Evolutionary conservation across 345 rosid species (phyloP).

Genomic region (Melaleuca quinquenervia): DNA sequence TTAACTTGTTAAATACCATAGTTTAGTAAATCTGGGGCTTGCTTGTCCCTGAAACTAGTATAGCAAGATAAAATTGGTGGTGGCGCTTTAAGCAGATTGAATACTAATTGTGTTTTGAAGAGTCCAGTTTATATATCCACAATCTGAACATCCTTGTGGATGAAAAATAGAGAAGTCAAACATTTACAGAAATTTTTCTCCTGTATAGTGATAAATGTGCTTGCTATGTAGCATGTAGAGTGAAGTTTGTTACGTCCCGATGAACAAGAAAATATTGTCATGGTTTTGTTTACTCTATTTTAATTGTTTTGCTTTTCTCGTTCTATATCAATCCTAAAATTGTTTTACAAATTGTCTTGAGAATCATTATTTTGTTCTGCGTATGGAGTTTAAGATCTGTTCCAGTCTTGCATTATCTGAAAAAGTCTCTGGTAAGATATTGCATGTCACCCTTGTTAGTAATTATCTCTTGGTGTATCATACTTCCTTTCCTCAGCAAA

Average conservation of each 20-base stretch:
- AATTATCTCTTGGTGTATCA: neutral
- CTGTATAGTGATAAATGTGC: neutral
- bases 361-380: neutral
- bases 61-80: neutral
- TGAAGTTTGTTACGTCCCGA: neutral
- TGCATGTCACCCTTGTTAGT: neutral
- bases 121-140: neutral
- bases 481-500: neutral
- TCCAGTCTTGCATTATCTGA: neutral
- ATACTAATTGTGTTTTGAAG: neutral
- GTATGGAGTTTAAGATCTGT: neutral
- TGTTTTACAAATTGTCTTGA: neutral
- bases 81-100: neutral
- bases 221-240: neutral
- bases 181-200: neutral
- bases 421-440: neutral
- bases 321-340: neutral
- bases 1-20: neutral
- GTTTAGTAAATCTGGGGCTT: neutral
- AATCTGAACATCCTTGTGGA: neutral
- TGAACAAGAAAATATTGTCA: neutral
- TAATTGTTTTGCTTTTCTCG: neutral
- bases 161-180: neutral
- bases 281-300: neutral
- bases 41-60: neutral